Evolutionary conservation across 768 basidiomycete genomes (phyloP), one percentile per base, ranked within the genome.

Genomic region (Rhodocollybia butyracea): DNA sequence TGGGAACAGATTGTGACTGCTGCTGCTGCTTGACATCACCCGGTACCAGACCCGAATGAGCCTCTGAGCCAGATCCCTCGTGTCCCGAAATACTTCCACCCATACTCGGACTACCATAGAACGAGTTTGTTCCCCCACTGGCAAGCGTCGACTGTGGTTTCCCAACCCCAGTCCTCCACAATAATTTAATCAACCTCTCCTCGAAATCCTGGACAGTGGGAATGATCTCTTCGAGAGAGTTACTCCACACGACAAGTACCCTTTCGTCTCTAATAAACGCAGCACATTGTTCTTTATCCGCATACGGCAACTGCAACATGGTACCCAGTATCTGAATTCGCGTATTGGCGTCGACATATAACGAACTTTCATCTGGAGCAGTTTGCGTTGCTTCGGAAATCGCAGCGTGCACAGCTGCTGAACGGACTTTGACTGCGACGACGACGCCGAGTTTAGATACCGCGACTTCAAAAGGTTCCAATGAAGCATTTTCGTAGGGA

Each of bases 211-310:
- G 79, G 64, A 81, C 85, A 11, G 80, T 70, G 2, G 88, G 86
- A 41, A 94, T 83, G 67, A 94, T 88, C 60, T 77, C 78, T 64
- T 92, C 89, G 42, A 93, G 76, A 0, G 82, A 79, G 65, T 92
- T 88, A 19, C 87, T 84, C 91, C 91, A 94, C 59, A 94, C 84
- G 58, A 94, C 81, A 53, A 94, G 78, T 17, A 89, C 88, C 36
- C 88, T 82, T 66, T 94, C 92, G 66, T 92, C 88, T 43, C 91
- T 82, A 63, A 92, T 84, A 66, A 94, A 94, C 0, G 92, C 91
- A 71, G 89, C 92, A 46, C 84, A 88, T 61, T 94, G 84, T 59
- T 85, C 83, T 70, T 84, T 85, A 59, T 85, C 80, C 1, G 83
- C 83, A 24, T 36, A 34, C 5, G 78, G 77, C 34, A 86, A 67